These are phyloP conservation scores for Curvularia sp. DNA, from an alignment of 2,329 filamentous ascomycete genomes.

Conservation along the genomic window DNA sequence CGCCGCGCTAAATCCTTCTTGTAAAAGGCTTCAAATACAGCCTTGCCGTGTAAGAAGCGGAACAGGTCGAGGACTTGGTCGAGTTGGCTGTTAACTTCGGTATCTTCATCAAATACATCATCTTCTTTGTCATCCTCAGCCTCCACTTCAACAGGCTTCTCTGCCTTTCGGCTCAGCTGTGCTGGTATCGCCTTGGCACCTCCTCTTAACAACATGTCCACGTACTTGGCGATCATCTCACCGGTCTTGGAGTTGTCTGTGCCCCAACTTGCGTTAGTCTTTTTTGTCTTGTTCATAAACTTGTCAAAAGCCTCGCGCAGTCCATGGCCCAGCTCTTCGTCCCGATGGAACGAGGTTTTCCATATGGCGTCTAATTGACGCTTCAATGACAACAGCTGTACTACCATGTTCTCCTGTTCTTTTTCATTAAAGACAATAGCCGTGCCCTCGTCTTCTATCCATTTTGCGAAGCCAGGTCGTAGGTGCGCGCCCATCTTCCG, in stretches of 20 bases:
- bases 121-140: constrained; percentile 66
- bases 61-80: constrained; percentile 94
- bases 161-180: constrained; percentile 65
- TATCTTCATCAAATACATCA: constrained; percentile 83
- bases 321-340: constrained; percentile 78
- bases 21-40: constrained; percentile 98
- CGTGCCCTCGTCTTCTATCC: constrained; percentile 78
- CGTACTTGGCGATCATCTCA: constrained; percentile 98
- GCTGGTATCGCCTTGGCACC: constrained; percentile 84
- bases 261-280: constrained; percentile 73
- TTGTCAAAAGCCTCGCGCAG: constrained; percentile 84
- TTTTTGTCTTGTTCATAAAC: constrained; percentile 90
- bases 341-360: constrained; percentile 75
- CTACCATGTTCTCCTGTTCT: constrained; percentile 83
- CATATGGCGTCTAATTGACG: constrained; percentile 78
- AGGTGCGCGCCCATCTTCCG: constrained; percentile 74
- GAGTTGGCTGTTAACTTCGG: constrained; percentile 87
- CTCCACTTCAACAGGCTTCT: constrained; percentile 65
- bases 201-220: constrained; percentile 86
- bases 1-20: constrained; percentile 94
- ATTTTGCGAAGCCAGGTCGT: constrained; percentile 75
- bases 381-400: constrained; percentile 81
- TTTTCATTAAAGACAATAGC: constrained; percentile 81
- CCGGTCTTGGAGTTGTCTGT: constrained; percentile 92
- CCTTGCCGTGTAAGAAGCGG: constrained; percentile 95